These are phyloP conservation scores for Halenospora varia DNA, from an alignment of 495 filamentous ascomycete genomes.

Conservation along the genomic window DNA sequence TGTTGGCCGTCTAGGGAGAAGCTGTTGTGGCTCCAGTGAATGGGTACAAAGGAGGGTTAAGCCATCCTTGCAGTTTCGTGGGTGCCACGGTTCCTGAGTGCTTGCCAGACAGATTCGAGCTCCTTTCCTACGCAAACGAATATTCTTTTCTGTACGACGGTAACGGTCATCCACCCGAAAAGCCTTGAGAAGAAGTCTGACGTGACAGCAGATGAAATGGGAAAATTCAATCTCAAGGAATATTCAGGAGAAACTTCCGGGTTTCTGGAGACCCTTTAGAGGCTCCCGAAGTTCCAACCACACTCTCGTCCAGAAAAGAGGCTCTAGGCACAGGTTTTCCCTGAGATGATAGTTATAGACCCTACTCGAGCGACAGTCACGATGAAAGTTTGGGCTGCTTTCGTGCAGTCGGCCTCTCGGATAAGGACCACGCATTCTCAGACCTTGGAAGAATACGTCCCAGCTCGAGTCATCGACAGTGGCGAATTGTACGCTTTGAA, in stretches of 20 bases:
- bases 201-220: too few species aligned
- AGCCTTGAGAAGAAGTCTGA: too few species aligned
- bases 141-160: constrained; percentile 41
- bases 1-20: too few species aligned
- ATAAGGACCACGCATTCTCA: constrained; percentile 8
- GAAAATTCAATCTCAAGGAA: neutral
- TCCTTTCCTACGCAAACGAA: constrained; percentile 39
- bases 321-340: constrained; percentile 10
- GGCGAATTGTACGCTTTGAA: constrained; percentile 9
- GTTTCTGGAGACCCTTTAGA: neutral
- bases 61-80: too few species aligned
- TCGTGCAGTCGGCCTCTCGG: constrained; percentile 14
- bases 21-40: too few species aligned
- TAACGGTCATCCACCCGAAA: constrained; percentile 7
- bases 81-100: too few species aligned
- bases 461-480: constrained; percentile 9
- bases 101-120: constrained; percentile 37
- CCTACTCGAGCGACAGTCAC: constrained; percentile 17
- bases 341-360: constrained; percentile 27
- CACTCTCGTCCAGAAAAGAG: constrained; percentile 9
- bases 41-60: too few species aligned
- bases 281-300: too few species aligned
- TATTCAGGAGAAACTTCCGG: neutral
- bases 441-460: constrained; percentile 18
- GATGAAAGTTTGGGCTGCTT: constrained; percentile 22